Conservation (phyloP, 2,329 filamentous ascomycete genomes). For the Elsinoe necatrix region DNA sequence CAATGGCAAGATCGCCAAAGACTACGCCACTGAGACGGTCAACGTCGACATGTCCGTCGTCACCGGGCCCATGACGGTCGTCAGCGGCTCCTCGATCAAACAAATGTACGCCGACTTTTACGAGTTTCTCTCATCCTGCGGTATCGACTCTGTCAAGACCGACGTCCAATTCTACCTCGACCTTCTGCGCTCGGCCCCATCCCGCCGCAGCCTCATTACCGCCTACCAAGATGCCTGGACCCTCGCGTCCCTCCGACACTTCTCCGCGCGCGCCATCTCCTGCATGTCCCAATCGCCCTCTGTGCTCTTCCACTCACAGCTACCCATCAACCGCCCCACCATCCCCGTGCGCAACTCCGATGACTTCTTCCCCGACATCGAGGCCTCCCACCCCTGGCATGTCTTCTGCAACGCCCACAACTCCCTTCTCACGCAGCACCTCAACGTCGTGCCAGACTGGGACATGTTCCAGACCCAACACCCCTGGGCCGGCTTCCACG, state of each 20-base stretch:
- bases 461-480: slow-evolving; percentile 65
- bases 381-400: slow-evolving; percentile 83
- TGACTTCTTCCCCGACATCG: slow-evolving; percentile 81
- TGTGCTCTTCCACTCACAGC: slow-evolving; percentile 74
- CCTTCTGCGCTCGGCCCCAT: slow-evolving; percentile 57
- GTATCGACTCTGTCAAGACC: slow-evolving; percentile 82
- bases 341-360: slow-evolving; percentile 77
- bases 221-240: slow-evolving; percentile 83
- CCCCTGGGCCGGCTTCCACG: slow-evolving; percentile 72
- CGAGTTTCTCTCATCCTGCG: slow-evolving; percentile 61
- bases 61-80: slow-evolving; percentile 60
- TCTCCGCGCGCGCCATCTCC: slow-evolving; percentile 69
- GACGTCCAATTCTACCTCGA: slow-evolving; percentile 90
- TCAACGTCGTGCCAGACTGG: slow-evolving; percentile 83
- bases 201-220: slow-evolving; percentile 62
- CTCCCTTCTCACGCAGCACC: slow-evolving; percentile 66
- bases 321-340: slow-evolving; percentile 65
- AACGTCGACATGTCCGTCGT: slow-evolving; percentile 48
- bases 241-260: slow-evolving; percentile 66
- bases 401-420: slow-evolving; percentile 93
- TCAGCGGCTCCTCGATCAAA: slow-evolving; percentile 64
- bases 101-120: slow-evolving; percentile 91
- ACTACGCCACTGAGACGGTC: slow-evolving; percentile 64
- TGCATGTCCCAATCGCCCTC: slow-evolving; percentile 93
- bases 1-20: slow-evolving; percentile 61